Base-by-base conservation (phyloP, 306 rosid genomes). In the Crotalaria pallida region DNA sequence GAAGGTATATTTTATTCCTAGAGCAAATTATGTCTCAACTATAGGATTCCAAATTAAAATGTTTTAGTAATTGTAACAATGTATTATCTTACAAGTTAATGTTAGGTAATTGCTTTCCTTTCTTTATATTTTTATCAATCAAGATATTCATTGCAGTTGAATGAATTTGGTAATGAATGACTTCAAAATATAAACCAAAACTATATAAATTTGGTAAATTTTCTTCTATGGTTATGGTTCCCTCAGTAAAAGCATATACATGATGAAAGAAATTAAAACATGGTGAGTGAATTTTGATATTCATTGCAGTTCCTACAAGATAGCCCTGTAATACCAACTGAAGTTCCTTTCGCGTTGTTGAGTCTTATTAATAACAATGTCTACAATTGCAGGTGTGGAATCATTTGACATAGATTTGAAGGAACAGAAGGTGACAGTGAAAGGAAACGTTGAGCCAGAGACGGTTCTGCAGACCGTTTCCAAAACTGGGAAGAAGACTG, bases 401-500 rank as follows among this genome's bases (percentile, higher is more conserved):
- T 78, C 96, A 44, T 91, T 69, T 72, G 97, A 91, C 74, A 64
- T 91, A 57, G 89, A 88, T 63, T 61, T 91, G 57, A 79, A 91
- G 75, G 84, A 86, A 8, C 96, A 91, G 74, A 91, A 86, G 83
- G 97, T 91, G 82, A 88, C 96, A 7, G 96, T 91, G 77, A 88
- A 78, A 74, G 95, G 96, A 40, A 88, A 68, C 22, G 83, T 85
- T 23, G 80, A 64, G 29, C 63, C 89, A 6, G 93, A 93, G 18
- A 72, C 81, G 26, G 98, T 93, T 82, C 77, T 85, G 36, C 88
- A 86, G 61, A 81, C 96, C 0, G 96, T 93, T 65, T 74, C 96
- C 16, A 93, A 93, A 82, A 86, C 92, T 31, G 98, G 98, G 56
- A 93, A 93, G 91, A 86, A 88, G 69, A 93, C 96, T 43, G 74